Percentiles rank a stretch among this genome's conserved stretches.
Evolutionary conservation across 352 stramenopile species (phyloP).

Genomic region (Aphanomyces euteiches): DNA sequence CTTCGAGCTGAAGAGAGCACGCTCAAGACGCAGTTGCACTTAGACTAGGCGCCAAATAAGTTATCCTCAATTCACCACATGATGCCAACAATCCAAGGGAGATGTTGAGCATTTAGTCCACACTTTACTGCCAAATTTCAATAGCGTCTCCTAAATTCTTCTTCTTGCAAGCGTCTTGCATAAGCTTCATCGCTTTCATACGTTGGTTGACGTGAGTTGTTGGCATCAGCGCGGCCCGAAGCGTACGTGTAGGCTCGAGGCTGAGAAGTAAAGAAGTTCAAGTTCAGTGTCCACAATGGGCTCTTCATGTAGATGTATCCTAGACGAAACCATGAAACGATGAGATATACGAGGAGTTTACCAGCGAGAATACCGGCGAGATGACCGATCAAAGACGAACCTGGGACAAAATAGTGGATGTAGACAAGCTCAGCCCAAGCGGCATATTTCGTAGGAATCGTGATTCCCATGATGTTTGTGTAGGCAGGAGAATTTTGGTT

Average conservation of each 20-base stretch:
- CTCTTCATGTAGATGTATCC: conserved; percentile 27
- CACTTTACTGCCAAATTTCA: not conserved
- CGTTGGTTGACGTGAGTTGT: not conserved
- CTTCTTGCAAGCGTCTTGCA: conserved; percentile 21
- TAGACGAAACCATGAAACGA: not conserved
- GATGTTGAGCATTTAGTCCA: too few species aligned
- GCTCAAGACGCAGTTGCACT: not conserved
- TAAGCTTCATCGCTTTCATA: conserved; percentile 14
- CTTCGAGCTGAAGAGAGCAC: not conserved
- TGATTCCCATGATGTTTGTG: conserved; percentile 61
- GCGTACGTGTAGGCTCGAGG: conserved; percentile 5
- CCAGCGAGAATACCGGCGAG: conserved; percentile 82
- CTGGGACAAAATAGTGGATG: conserved; percentile 76
- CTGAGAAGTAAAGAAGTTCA: not conserved
- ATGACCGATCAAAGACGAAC: conserved; percentile 82
- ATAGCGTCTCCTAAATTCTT: conserved; percentile 14
- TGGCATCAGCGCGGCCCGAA: not conserved
- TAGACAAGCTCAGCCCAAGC: conserved; percentile 85
- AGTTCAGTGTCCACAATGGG: not conserved
- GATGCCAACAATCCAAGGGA: too few species aligned
- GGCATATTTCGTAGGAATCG: conserved; percentile 81
- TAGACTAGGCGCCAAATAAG: not conserved
- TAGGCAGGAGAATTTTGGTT: conserved; percentile 68
- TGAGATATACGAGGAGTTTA: conserved; percentile 17
- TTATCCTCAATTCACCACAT: too few species aligned